Base-by-base conservation (phyloP, 1,139 yeast species). In the Geotrichum phurueaensis region DNA sequence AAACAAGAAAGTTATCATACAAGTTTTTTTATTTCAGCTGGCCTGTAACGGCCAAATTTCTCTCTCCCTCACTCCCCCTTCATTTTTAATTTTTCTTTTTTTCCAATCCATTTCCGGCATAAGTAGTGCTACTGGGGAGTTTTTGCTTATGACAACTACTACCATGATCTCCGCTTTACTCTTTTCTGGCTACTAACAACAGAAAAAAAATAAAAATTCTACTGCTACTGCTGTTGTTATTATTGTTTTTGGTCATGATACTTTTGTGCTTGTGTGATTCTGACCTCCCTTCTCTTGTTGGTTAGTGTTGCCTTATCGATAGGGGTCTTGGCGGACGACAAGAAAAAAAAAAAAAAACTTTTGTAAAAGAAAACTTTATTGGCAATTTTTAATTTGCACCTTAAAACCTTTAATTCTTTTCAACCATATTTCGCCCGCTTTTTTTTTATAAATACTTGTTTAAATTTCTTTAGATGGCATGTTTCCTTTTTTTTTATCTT, bases 221-320 rank as follows among this genome's bases (percentile, higher is more conserved):
- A 29, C 31, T 5, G n/a, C n/a, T n/a, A n/a, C n/a, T n/a, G n/a
- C n/a, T n/a, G n/a, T n/a, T n/a, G n/a, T n/a, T n/a, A 29, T n/a
- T 27, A 3, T n/a, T 27, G 31, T 23, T 50, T 1, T 23, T 13
- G 15, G 6, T 23, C 13, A 13, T 50, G 7, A 10, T 25, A 5
- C 5, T 20, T 10, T 49, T 23, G 31, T 23, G n/a, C n/a, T 25
- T 22, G 12, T 10, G 33, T 25, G 27, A 29, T 22, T 12, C 12
- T 22, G 5, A 22, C 49, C 13, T 22, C 12, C 13, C 25, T 27
- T 25, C 36, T 25, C 10, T 15, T n/a, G 23, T 23, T 49, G 33
- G 31, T 27, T 49, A 31, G 36, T 22, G 33, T 47, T 49, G 52
- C 36, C 52, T 49, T 49, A 49, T 49, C 52, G 52, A 49, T 49